Evolutionary conservation across 805 yeast species (phyloP).

Genomic region (Candida chilensis): DNA sequence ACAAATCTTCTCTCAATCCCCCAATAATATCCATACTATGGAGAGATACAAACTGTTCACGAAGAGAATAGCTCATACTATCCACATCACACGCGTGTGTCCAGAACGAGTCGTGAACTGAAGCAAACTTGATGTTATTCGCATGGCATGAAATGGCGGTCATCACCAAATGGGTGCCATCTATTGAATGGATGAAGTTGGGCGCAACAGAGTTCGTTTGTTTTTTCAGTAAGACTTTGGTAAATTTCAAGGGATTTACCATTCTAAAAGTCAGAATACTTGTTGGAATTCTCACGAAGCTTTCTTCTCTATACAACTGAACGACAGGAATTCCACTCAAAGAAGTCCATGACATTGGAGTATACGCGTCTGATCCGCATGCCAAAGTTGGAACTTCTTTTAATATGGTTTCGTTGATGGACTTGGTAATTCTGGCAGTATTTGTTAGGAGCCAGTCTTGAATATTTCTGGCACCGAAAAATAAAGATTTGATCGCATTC

Average conservation of each 20-base stretch:
- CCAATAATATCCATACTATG: slow-evolving; percentile 17
- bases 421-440: slow-evolving; percentile 16
- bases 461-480: slow-evolving; percentile 19
- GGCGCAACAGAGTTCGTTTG: slow-evolving; percentile 31
- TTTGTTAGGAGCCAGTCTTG: slow-evolving; percentile 25
- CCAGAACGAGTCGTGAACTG: slow-evolving; percentile 37
- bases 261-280: too few relatives aligned
- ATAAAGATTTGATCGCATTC: slow-evolving; percentile 17
- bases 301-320: slow-evolving; percentile 18
- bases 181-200: slow-evolving; percentile 31
- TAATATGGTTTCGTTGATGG: too few relatives aligned
- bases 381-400: too few relatives aligned
- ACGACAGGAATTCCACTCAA: slow-evolving; percentile 29
- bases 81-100: slow-evolving; percentile 23
- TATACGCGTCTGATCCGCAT: too few relatives aligned
- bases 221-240: too few relatives aligned
- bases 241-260: slow-evolving; percentile 11
- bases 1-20: slow-evolving; percentile 15
- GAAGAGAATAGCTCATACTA: slow-evolving; percentile 12
- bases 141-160: slow-evolving; percentile 16
- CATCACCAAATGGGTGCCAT: slow-evolving; percentile 27
- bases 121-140: slow-evolving; percentile 16
- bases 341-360: slow-evolving; percentile 34
- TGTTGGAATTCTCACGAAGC: too few relatives aligned
- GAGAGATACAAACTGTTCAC: slow-evolving; percentile 24